Percentiles rank a stretch among this genome's conserved stretches.
Evolutionary conservation across 148 eudicot genomes (phyloP).

Genomic region (Heliosperma pusillum): DNA sequence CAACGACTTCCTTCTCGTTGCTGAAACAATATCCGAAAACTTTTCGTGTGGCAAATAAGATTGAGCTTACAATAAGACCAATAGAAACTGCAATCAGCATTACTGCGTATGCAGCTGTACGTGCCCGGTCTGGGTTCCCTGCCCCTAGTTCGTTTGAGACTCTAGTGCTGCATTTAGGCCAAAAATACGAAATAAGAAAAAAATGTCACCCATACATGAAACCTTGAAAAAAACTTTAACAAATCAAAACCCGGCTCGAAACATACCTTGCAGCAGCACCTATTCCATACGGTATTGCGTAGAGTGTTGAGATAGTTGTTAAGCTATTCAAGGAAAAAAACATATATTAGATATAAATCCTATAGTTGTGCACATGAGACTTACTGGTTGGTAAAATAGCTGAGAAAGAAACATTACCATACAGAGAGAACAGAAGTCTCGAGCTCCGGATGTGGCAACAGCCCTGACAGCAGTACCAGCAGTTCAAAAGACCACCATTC

Average conservation of each 20-base stretch:
- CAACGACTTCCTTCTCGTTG: slow-evolving; percentile 69
- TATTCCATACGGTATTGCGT: slow-evolving; percentile 66
- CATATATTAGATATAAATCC: too few species aligned
- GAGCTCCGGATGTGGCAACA: slow-evolving; percentile 75
- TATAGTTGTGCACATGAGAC: too few species aligned
- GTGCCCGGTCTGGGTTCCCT: slow-evolving; percentile 59
- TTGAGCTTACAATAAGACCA: slow-evolving; percentile 35
- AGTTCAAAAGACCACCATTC: slow-evolving; percentile 93
- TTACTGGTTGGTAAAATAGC: not conserved
- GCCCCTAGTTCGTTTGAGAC: slow-evolving; percentile 87
- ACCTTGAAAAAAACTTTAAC: too few species aligned
- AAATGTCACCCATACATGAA: too few species aligned
- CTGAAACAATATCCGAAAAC: slow-evolving; percentile 70
- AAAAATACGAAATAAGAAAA: too few species aligned
- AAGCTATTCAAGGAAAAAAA: slow-evolving; percentile 41
- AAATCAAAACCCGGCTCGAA: too few species aligned
- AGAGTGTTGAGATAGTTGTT: slow-evolving; percentile 57
- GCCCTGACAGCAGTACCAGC: slow-evolving; percentile 68
- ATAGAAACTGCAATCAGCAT: slow-evolving; percentile 41
- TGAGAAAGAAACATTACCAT: slow-evolving; percentile 36
- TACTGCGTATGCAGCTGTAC: slow-evolving; percentile 43
- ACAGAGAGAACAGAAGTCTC: slow-evolving; percentile 77
- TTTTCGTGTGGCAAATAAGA: slow-evolving; percentile 43
- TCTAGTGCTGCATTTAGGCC: slow-evolving; percentile 75
- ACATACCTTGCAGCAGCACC: slow-evolving; percentile 83